phyloP scores from a whole-genome alignment of 2,329 filamentous ascomycete species.

The Neonectria sp. region DNA sequence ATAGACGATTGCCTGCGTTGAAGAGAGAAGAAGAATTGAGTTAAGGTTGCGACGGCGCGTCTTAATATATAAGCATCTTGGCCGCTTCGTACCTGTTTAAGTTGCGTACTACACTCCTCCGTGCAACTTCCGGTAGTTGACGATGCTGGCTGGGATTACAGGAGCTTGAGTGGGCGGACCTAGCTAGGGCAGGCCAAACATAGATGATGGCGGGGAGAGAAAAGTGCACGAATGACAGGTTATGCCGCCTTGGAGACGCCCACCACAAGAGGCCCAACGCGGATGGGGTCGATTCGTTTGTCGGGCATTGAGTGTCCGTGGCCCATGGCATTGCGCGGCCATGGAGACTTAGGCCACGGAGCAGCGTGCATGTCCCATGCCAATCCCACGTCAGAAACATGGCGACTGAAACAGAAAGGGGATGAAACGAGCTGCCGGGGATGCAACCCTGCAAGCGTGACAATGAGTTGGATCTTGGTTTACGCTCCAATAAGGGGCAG shows the following conservation, averaged over 20 bases:
- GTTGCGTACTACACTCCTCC: background rate
- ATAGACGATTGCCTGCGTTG: conserved; percentile 20
- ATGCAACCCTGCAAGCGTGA: background rate
- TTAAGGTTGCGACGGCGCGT: background rate
- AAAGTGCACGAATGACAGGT: conserved; percentile 23
- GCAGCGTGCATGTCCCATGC: background rate
- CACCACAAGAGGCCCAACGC: background rate
- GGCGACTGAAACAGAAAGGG: conserved; percentile 27
- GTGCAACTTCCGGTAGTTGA: conserved; percentile 5
- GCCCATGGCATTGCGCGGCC: conserved; percentile 3
- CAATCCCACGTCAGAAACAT: conserved; percentile 8
- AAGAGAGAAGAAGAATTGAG: background rate
- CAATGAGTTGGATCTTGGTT: background rate
- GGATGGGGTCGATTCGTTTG: conserved; percentile 2
- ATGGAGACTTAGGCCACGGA: background rate
- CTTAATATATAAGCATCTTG: conserved; percentile 21
- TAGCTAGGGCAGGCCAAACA: background rate
- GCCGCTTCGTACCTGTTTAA: no score
- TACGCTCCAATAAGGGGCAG: conserved; percentile 6
- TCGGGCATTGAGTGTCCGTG: conserved; percentile 9
- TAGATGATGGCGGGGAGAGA: background rate
- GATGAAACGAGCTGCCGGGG: conserved; percentile 21
- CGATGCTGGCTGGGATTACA: conserved; percentile 13
- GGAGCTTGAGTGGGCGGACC: conserved; percentile 3
- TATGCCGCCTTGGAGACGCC: background rate